Evolutionary conservation across 1,139 yeast species (phyloP), one percentile per base, ranked within the genome.

Genomic region (Nakaseomyces nivariensis): DNA sequence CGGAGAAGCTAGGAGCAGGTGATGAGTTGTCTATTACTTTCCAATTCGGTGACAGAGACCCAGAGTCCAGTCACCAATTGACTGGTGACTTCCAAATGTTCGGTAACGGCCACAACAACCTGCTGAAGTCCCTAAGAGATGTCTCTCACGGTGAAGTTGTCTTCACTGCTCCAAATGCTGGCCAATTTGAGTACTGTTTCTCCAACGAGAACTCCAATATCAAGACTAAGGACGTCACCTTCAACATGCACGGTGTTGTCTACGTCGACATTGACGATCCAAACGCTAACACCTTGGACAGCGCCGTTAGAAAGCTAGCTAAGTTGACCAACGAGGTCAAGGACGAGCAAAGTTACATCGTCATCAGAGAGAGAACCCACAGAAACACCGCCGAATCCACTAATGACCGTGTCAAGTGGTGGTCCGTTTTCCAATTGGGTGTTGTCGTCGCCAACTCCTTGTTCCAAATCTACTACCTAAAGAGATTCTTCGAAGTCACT

Each of bases 351-450:
- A 80, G 88, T 58, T 92, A 92, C 72, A 83, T 92, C 63, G 95
- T 89, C 46, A 89, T 92, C 54, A 83, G 98, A 71, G 98, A 92
- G 72, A 83, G 97, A 72, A 86, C 95, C 34, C 98, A 92, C 71
- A 85, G 98, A 77, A 92, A 92, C 72, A 92, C 98, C 17, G 97
- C 98, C 6, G 98, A 92, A 72, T 85, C 95, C 31, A 92, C 98
- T 48, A 92, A 92, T 70, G 84, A 95, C 51, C 82, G 98, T 66
- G 97, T 92, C 61, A 92, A 92, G 72, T 92, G 95, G 89, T 92
- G 98, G 98, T 86, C 96, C 31, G 77, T 87, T 38, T 85, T 90
- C 76, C 98, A 92, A 72, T 75, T 92, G 56, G 62, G 83, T 51
- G 90, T 92, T 54, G 97, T 92, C 47, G 85, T 84, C 42, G 79